Percentiles rank a stretch among this genome's conserved stretches.
Conservation (phyloP, 176 grass and related monocot genomes). For the Triticum monococcum region DNA sequence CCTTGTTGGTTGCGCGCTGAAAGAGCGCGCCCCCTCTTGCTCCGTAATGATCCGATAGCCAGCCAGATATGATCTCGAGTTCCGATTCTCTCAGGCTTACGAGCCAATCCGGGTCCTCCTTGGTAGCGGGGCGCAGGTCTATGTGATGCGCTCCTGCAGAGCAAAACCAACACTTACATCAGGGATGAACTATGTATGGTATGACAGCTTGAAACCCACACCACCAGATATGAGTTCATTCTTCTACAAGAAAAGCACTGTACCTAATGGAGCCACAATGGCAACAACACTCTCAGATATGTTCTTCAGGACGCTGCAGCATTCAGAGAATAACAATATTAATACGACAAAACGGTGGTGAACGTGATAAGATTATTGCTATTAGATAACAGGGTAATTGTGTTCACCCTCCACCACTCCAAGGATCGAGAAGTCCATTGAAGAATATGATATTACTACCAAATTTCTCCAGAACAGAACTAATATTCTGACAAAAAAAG, state of each 20-base stretch:
- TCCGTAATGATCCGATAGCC: conserved; percentile 69
- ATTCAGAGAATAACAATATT: conserved; percentile 31
- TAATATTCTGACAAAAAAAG: conserved; percentile 55
- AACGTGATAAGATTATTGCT: not conserved
- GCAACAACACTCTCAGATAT: conserved; percentile 84
- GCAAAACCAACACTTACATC: not conserved
- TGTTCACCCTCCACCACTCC: conserved; percentile 90
- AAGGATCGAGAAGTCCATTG: conserved; percentile 91
- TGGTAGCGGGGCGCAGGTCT: conserved; percentile 59
- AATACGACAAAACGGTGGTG: conserved; percentile 17
- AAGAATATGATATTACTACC: conserved; percentile 97
- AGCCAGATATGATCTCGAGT: conserved; percentile 64
- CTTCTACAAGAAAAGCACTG: not conserved
- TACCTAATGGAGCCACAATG: conserved; percentile 87
- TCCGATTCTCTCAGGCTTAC: conserved; percentile 73
- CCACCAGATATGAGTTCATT: not conserved
- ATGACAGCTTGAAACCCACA: not conserved
- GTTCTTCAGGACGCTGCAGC: conserved; percentile 77
- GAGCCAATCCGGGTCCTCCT: conserved; percentile 81
- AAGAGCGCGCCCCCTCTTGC: conserved; percentile 26
- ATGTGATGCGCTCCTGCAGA: conserved; percentile 87
- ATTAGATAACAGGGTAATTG: not conserved
- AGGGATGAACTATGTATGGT: not conserved
- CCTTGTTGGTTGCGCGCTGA: conserved; percentile 10
- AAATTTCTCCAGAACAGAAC: conserved; percentile 63